Evolutionary conservation across 2,329 filamentous ascomycete species (phyloP).

Genomic region (Fusarium poae): DNA sequence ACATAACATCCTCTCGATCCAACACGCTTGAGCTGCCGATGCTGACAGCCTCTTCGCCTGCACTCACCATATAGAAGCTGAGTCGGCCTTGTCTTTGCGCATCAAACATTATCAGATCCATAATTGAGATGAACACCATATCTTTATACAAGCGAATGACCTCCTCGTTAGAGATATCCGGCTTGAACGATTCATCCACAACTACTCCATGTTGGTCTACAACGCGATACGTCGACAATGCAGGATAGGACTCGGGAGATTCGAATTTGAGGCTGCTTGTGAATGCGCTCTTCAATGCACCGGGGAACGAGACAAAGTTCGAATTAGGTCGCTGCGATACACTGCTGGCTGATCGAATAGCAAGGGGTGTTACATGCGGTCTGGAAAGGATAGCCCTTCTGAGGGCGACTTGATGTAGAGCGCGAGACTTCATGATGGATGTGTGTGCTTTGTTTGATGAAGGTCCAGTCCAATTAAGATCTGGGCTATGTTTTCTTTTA

Average conservation of each 20-base stretch:
- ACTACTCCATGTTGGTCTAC: conserved; percentile 90
- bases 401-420: conserved; percentile 50
- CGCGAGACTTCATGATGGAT: conserved; percentile 53
- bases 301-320: conserved; percentile 80
- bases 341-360: conserved; percentile 59
- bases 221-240: conserved; percentile 91
- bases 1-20: conserved; percentile 87
- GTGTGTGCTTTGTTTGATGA: conserved; percentile 10
- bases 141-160: conserved; percentile 72
- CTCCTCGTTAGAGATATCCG: conserved; percentile 75
- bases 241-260: conserved; percentile 76
- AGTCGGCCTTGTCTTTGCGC: conserved; percentile 94
- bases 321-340: conserved; percentile 69
- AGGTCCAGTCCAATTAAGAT: conserved; percentile 10
- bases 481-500: conserved; percentile 21
- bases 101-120: conserved; percentile 99
- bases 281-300: conserved; percentile 95
- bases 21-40: conserved; percentile 89
- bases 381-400: conserved; percentile 46
- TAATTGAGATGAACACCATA: conserved; percentile 79
- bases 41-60: conserved; percentile 93
- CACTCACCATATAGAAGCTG: conserved; percentile 97
- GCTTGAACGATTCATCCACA: conserved; percentile 78
- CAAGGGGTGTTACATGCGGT: conserved; percentile 39
- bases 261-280: conserved; percentile 84